These are phyloP conservation scores for Suillus fuscotomentosus DNA, from an alignment of 768 basidiomycete genomes.

Conservation along the genomic window DNA sequence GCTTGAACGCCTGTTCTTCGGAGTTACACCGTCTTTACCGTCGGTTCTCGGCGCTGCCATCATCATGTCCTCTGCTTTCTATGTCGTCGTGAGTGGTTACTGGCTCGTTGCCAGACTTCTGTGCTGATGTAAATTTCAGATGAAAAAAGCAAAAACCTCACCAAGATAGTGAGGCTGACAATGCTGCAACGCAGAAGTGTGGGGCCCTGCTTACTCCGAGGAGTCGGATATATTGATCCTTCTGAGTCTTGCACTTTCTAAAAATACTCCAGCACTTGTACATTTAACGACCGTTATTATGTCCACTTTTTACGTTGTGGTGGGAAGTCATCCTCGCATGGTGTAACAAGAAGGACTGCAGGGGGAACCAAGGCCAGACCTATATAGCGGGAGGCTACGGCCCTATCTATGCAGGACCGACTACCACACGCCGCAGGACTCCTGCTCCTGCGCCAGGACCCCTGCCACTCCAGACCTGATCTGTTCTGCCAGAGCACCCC, in stretches of 20 bases:
- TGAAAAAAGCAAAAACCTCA: neutral
- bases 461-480: too few species aligned
- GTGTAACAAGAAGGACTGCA: too few species aligned
- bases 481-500: too few species aligned
- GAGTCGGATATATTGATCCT: neutral
- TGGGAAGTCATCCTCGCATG: too few species aligned
- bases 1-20: constrained; percentile 68
- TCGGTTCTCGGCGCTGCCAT: constrained; percentile 63
- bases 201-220: neutral
- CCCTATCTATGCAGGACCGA: too few species aligned
- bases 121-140: neutral
- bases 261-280: neutral
- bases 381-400: too few species aligned
- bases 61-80: constrained; percentile 62
- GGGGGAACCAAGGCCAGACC: too few species aligned
- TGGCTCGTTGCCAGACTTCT: neutral
- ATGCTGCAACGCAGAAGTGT: neutral
- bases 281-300: neutral
- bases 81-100: constrained; percentile 53
- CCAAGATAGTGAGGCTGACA: neutral
- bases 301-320: too few species aligned
- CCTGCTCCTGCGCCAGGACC: too few species aligned
- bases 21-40: constrained; percentile 52
- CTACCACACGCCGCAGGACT: too few species aligned
- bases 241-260: neutral